Evolutionary conservation across 768 basidiomycete species (phyloP).

Genomic region (Boletus fagicola): DNA sequence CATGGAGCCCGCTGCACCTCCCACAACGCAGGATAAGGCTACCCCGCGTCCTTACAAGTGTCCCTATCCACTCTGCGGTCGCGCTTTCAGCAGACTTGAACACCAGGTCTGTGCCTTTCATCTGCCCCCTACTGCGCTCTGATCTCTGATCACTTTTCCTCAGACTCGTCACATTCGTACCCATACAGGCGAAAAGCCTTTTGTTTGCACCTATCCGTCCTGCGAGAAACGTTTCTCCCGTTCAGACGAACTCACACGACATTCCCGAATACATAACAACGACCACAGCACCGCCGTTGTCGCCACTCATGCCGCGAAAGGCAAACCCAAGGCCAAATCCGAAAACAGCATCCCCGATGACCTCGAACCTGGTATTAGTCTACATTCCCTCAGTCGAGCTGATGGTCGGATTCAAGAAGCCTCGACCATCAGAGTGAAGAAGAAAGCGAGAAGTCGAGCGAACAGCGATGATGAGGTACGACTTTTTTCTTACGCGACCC

Average conservation of each 20-base stretch:
- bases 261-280: conserved; percentile 88
- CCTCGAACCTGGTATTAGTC: conserved; percentile 24
- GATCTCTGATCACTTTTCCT: conserved; percentile 14
- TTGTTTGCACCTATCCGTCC: conserved; percentile 85
- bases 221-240: conserved; percentile 98
- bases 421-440: conserved; percentile 49
- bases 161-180: conserved; percentile 98
- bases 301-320: conserved; percentile 25
- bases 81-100: conserved; percentile 95
- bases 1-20: conserved; percentile 23
- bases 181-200: conserved; percentile 98
- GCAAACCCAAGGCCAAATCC: conserved; percentile 31
- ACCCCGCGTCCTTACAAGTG: conserved; percentile 90
- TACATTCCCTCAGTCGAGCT: conserved; percentile 24
- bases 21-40: conserved; percentile 37
- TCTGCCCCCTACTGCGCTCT: conserved; percentile 10
- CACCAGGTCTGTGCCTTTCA: conserved; percentile 68
- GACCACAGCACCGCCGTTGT: conserved; percentile 37
- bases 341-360: conserved; percentile 28
- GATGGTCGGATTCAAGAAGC: conserved; percentile 26
- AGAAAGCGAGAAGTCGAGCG: conserved; percentile 75
- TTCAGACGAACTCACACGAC: conserved; percentile 97
- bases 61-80: conserved; percentile 84
- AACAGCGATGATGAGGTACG: conserved; percentile 82
- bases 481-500: neutral